Base-by-base conservation (phyloP, 1,284 basidiomycete species). In the Cutaneotrichosporon daszewskae region DNA sequence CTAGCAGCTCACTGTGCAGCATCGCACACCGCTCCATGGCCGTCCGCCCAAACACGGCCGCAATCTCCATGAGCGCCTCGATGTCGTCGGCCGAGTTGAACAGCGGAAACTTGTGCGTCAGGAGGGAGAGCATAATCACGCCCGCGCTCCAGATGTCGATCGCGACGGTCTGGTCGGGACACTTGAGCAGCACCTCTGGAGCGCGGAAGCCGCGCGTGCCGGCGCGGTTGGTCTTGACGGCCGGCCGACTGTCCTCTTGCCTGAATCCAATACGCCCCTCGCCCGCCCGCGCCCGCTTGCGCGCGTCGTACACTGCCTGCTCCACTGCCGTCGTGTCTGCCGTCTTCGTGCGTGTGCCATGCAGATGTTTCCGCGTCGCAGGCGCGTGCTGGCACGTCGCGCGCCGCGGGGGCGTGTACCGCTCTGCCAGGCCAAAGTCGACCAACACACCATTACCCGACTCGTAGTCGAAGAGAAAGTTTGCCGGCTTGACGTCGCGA, bases 401-500 rank as follows among this genome's bases (percentile, higher is more conserved):
- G 33, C 57, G 58, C 16, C 47, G 58, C 10, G 71, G 70, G 9
- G 69, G 70, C 19, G 60, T 56, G 26, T 74, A 70, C 5, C 71
- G 28, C 74, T 87, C 88, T 8, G 91, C 91, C 3, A 99, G 77
- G 18, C 94, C 94, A 70, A 97, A 96, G 69, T 98, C 94, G 56
- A 90, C 94, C 9, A 99, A 73, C 0, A 87, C 87, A 10, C 95
- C 94, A 6, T 83, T 75, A 2, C 85, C 85, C 4, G 83, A 85
- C 33, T 78, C 79, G 24, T 88, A 84, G 68, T 98, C 88, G 68
- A 87, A 98, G 25, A 98, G 77, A 64, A 98, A 98, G 70, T 98
- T 98, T 50, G 94, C 94, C 14, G 94, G 95, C 66, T 98, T 98
- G 60, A 98, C 88, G 69, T 98, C 94, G 27, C 94, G 87, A 71